Base-by-base conservation (phyloP, 768 basidiomycete genomes). In the Trametopsis cervina region DNA sequence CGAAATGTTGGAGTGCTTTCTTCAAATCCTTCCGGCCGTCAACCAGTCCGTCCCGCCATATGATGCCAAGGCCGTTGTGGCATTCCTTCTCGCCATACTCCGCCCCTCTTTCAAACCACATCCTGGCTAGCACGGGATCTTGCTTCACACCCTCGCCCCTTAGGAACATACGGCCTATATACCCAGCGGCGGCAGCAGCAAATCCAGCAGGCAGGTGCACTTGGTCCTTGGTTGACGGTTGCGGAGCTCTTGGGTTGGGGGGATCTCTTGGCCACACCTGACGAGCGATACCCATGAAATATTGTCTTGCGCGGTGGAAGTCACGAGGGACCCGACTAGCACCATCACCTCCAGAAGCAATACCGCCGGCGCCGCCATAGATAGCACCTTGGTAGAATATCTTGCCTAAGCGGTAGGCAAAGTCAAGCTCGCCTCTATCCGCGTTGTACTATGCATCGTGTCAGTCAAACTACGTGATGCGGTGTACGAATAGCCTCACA, bases 381-480 rank as follows among this genome's bases (percentile, higher is more conserved):
- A 97, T 86, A 49, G 89, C 92, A 15, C 96, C 96, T 61, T 93
- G 88, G 60, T 99, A 98, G 68, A 86, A 95, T 9, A 98, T 88
- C 66, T 90, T 85, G n/a, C 92, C 96, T 2, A 98, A 76, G 13
- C 89, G 81, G 65, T 88, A 92, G 2, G 92, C 91, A 62, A 90
- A 95, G 53, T 85, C 82, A 43, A 80, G 80, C 56, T 93, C 89
- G 22, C 90, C 91, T 22, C 92, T 81, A 57, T 97, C 92, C 4
- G 95, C 90, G 43, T 97, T 96, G 66, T 95, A 99, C 86, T 95
- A 53, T 18, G 54, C 40, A 46, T 9, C 51, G 42, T 55, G 40
- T 47, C 23, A 39, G 22, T 5, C 15, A 7, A 7, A 33, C 33
- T 2, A 17, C 10, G 36, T 40, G 56, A 29, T 48, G 23, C 29